A percentile compares a stretch with the other conserved stretches of the same genome.
phyloP scores from a whole-genome alignment of 345 rosid species.

The Citrus trifoliata region DNA sequence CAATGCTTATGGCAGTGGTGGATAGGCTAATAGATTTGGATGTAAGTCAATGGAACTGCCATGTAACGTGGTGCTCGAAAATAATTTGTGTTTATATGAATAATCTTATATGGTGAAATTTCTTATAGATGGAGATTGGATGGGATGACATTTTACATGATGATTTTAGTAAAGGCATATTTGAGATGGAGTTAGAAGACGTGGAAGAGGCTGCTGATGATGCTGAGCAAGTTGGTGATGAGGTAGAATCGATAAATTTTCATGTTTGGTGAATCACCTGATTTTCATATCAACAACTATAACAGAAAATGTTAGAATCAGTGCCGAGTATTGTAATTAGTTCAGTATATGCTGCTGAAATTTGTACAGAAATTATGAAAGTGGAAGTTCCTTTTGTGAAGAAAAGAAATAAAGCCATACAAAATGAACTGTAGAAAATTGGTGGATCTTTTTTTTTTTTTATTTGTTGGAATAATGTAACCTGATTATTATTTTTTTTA shows the following conservation, averaged over 20 bases:
- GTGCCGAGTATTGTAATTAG: not conserved
- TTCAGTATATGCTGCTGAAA: not conserved
- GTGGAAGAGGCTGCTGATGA: constrained; percentile 36
- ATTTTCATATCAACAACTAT: not conserved
- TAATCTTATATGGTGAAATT: constrained; percentile 2
- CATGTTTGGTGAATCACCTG: not conserved
- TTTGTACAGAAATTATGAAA: not conserved
- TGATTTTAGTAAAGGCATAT: constrained; percentile 71
- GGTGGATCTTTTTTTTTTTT: not conserved
- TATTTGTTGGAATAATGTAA: not conserved
- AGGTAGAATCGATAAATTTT: constrained; percentile 33
- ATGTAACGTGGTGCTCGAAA: not conserved
- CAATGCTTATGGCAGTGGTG: constrained; percentile 66
- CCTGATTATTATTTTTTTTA: not conserved
- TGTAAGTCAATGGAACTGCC: constrained; percentile 46
- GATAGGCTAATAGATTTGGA: constrained; percentile 82
- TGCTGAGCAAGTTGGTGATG: constrained; percentile 32
- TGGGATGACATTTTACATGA: constrained; percentile 75
- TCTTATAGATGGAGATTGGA: constrained; percentile 62
- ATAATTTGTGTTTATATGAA: constrained; percentile 1
- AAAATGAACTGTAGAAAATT: not conserved
- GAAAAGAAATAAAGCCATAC: not conserved
- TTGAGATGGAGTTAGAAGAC: constrained; percentile 81
- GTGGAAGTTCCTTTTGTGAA: not conserved
- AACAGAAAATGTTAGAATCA: not conserved